phyloP scores from a whole-genome alignment of 2,329 filamentous ascomycete genomes.

The Colletotrichum eremochloae region DNA sequence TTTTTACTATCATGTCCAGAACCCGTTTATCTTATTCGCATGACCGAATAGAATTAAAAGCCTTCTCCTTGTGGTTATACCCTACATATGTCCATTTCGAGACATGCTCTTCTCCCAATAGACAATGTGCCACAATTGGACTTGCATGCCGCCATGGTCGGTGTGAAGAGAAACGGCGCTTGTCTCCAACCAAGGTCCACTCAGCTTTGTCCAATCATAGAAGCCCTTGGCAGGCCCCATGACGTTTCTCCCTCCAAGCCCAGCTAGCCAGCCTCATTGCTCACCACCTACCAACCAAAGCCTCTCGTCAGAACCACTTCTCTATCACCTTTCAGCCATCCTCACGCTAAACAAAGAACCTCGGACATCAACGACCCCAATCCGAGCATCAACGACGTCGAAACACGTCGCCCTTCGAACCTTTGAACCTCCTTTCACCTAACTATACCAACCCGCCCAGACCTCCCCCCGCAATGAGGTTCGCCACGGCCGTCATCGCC shows the following conservation, averaged over 20 bases:
- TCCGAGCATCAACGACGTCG: conserved; percentile 30
- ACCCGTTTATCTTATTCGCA: not conserved
- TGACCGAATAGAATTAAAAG: not conserved
- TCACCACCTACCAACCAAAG: conserved; percentile 38
- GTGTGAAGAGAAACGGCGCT: conserved; percentile 39
- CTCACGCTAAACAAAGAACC: conserved; percentile 28
- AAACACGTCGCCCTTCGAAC: not conserved
- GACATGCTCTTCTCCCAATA: not conserved
- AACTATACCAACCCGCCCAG: not conserved
- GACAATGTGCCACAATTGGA: not conserved
- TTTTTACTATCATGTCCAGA: no score
- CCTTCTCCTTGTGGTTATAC: not conserved
- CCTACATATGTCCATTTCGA: not conserved
- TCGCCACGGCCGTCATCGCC: conserved; percentile 59
- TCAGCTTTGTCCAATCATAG: conserved; percentile 39
- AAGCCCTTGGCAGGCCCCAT: conserved; percentile 37
- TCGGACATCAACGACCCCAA: conserved; percentile 31
- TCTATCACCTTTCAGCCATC: conserved; percentile 38
- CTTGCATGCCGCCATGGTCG: conserved; percentile 36
- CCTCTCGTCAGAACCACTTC: conserved; percentile 35
- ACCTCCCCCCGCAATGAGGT: conserved; percentile 53
- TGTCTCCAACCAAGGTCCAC: conserved; percentile 35
- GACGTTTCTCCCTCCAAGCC: conserved; percentile 42
- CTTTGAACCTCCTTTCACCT: not conserved
- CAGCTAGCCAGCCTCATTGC: conserved; percentile 31